Evolutionary conservation across 2,329 filamentous ascomycete genomes (phyloP).

Genomic region (Arthrobotrys musiformis): DNA sequence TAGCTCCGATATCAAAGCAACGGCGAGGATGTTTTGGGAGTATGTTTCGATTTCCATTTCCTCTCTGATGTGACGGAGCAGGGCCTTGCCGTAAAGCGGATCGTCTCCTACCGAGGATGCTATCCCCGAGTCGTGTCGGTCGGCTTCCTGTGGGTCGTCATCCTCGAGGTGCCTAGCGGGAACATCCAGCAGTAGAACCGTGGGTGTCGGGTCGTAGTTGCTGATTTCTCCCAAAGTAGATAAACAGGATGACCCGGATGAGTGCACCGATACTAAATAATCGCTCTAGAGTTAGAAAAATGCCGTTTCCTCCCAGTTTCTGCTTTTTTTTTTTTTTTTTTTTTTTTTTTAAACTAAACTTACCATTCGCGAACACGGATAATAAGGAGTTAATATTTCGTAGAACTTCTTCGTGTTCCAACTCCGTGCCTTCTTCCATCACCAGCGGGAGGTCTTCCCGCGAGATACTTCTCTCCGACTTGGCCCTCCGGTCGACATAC

Average conservation of each 20-base stretch:
- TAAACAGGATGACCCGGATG: slow-evolving; percentile 69
- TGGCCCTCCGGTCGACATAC: slow-evolving; percentile 64
- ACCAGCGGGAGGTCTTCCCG: slow-evolving; percentile 59
- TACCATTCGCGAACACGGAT: slow-evolving; percentile 68
- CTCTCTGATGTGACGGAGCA: slow-evolving; percentile 58
- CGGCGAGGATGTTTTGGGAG: slow-evolving; percentile 60
- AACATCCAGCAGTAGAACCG: slow-evolving; percentile 69
- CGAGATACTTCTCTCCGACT: slow-evolving; percentile 62
- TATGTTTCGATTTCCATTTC: slow-evolving; percentile 58
- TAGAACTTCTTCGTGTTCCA: slow-evolving; percentile 65
- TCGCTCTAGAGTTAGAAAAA: slow-evolving; percentile 55
- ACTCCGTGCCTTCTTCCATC: slow-evolving; percentile 60
- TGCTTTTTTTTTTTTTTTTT: background rate
- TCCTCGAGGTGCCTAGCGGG: slow-evolving; percentile 59
- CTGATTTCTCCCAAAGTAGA: slow-evolving; percentile 67
- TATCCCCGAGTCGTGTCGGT: slow-evolving; percentile 60
- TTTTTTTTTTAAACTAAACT: slow-evolving; percentile 57
- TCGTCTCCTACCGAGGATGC: slow-evolving; percentile 57
- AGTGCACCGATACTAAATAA: slow-evolving; percentile 64
- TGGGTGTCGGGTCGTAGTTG: slow-evolving; percentile 67
- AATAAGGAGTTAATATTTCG: slow-evolving; percentile 67
- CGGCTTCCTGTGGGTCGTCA: slow-evolving; percentile 56
- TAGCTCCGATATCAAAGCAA: slow-evolving; percentile 60
- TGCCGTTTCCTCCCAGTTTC: too few relatives aligned
- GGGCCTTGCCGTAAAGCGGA: slow-evolving; percentile 58